Evolutionary conservation across 1,284 basidiomycete genomes (phyloP).

Genomic region (Rhodotorula sp.): DNA sequence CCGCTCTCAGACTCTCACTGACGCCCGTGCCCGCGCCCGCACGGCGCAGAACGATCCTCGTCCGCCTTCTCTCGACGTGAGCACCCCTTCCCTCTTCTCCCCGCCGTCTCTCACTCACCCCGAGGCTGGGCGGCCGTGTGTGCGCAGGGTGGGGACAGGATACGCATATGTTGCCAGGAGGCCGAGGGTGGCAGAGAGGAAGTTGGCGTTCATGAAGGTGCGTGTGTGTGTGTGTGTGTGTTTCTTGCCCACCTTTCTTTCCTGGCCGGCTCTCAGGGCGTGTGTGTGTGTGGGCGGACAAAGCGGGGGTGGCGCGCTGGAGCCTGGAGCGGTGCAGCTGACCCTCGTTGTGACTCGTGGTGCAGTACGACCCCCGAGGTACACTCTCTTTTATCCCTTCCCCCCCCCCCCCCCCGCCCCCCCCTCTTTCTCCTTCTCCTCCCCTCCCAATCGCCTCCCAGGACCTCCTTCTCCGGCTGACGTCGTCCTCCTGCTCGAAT

Average conservation of each 20-base stretch:
- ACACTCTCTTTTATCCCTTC: no score
- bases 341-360: no score
- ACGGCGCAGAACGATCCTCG: constrained; percentile 22
- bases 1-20: rapidly evolving
- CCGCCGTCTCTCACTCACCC: no score
- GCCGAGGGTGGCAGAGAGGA: constrained; percentile 39
- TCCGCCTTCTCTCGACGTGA: constrained; percentile 37
- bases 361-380: constrained; percentile 40
- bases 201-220: constrained; percentile 42
- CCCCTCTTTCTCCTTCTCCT: not conserved
- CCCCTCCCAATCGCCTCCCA: no score
- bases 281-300: no score
- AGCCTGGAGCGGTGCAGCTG: no score
- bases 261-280: not conserved
- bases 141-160: constrained; percentile 32
- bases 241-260: no score
- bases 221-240: not conserved
- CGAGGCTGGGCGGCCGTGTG: not conserved
- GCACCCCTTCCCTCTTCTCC: not conserved
- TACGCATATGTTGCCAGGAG: constrained; percentile 37
- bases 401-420: no score
- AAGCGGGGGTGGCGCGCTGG: no score
- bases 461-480: not conserved
- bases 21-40: no score
- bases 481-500: no score